Percentiles rank a stretch among this genome's conserved stretches.
phyloP scores from a whole-genome alignment of 371 early-diverging fungal genomes.

The Mucor racemosus region DNA sequence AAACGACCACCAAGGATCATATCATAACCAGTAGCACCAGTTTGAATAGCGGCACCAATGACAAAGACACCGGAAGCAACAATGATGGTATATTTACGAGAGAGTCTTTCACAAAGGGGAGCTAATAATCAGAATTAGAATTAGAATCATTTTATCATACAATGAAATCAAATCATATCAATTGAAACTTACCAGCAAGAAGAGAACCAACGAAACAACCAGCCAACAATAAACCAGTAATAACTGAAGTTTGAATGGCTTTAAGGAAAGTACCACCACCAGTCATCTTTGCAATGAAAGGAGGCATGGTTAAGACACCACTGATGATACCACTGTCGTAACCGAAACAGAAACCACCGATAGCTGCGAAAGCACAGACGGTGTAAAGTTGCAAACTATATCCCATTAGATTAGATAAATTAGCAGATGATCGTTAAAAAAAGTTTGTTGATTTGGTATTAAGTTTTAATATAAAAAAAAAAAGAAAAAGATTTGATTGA shows the following conservation, averaged over 20 bases:
- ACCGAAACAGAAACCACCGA: slow-evolving; percentile 60
- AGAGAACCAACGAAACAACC: slow-evolving; percentile 59
- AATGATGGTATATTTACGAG: slow-evolving; percentile 49
- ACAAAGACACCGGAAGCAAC: slow-evolving; percentile 39
- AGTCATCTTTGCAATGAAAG: slow-evolving; percentile 48
- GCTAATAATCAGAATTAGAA: slow-evolving; percentile 16
- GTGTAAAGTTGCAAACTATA: slow-evolving; percentile 34
- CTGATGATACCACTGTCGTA: slow-evolving; percentile 61
- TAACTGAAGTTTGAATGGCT: slow-evolving; percentile 50
- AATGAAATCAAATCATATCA: not conserved
- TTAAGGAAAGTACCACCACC: slow-evolving; percentile 27
- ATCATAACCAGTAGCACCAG: slow-evolving; percentile 51
- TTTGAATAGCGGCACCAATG: slow-evolving; percentile 58
- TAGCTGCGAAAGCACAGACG: slow-evolving; percentile 47
- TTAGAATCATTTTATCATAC: not conserved
- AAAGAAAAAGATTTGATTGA: slow-evolving; percentile 7
- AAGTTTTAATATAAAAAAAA: slow-evolving; percentile 1
- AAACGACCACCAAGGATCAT: slow-evolving; percentile 72
- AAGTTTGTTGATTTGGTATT: not conserved
- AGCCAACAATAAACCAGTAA: slow-evolving; percentile 50
- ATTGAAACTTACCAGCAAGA: slow-evolving; percentile 38
- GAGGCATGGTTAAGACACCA: slow-evolving; percentile 53
- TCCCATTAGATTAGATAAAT: slow-evolving; percentile 19
- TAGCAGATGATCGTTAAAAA: slow-evolving; percentile 10
- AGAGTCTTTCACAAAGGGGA: slow-evolving; percentile 42